A percentile compares a stretch with the other conserved stretches of the same genome.
Evolutionary conservation across 768 basidiomycete genomes (phyloP).

Genomic region (Hygrophoropsis aurantiaca): DNA sequence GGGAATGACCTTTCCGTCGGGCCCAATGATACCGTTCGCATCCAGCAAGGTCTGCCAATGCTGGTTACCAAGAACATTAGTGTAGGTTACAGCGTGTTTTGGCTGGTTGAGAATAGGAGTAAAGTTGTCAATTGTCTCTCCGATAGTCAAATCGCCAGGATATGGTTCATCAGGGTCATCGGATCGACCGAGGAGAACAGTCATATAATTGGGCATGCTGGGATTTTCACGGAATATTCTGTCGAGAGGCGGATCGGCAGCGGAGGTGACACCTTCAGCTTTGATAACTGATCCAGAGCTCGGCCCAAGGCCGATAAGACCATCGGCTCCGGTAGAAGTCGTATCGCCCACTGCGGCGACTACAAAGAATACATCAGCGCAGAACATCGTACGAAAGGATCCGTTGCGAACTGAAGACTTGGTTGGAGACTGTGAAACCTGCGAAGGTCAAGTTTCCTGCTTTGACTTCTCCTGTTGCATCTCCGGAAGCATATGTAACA

Average conservation of each 20-base stretch:
- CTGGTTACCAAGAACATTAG: constrained; percentile 43
- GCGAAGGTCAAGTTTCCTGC: constrained; percentile 29
- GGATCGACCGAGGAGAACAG: constrained; percentile 62
- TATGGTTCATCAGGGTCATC: constrained; percentile 51
- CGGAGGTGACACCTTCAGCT: constrained; percentile 26
- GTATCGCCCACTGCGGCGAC: constrained; percentile 15
- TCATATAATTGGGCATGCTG: constrained; percentile 58
- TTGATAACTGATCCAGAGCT: constrained; percentile 53
- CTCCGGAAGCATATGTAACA: constrained; percentile 56
- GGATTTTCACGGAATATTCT: constrained; percentile 62
- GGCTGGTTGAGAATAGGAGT: constrained; percentile 49
- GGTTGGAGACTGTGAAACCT: constrained; percentile 48
- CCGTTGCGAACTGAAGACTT: constrained; percentile 27
- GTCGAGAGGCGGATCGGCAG: constrained; percentile 58
- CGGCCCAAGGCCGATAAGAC: constrained; percentile 61
- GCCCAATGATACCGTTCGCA: constrained; percentile 59
- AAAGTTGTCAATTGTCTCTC: constrained; percentile 53
- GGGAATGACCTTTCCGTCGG: constrained; percentile 51
- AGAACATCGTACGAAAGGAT: too few species aligned
- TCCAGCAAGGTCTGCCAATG: constrained; percentile 71
- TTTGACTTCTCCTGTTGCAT: constrained; percentile 34
- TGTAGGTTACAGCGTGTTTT: constrained; percentile 46
- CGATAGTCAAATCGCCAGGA: constrained; percentile 63
- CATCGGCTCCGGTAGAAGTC: constrained; percentile 19
- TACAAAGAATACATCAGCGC: constrained; percentile 1